Percentiles rank a stretch among this genome's conserved stretches.
These are phyloP conservation scores for Entamoeba dispar DNA, from an alignment of 208 protist species.

Conservation along the genomic window DNA sequence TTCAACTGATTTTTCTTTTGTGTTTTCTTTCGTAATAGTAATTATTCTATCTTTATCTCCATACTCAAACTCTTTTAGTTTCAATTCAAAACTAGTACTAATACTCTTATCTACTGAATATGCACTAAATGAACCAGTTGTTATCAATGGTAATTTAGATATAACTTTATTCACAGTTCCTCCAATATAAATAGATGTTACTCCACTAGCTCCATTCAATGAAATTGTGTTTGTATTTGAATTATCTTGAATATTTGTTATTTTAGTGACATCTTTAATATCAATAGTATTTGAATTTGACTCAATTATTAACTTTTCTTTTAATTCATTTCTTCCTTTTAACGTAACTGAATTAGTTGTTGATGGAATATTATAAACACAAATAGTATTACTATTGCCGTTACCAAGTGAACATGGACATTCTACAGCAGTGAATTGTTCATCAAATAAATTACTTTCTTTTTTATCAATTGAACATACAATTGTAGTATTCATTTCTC, in stretches of 20 bases:
- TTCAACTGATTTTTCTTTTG: neutral
- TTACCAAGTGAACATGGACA: neutral
- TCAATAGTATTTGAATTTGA: neutral
- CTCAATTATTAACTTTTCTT: neutral
- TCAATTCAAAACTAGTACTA: no score
- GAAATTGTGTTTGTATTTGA: neutral
- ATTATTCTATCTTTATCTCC: no score
- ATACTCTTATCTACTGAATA: no score
- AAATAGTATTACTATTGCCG: neutral
- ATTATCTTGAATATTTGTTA: neutral
- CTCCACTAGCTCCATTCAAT: neutral
- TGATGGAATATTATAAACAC: neutral
- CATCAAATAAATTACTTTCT: neutral
- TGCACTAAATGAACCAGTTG: neutral
- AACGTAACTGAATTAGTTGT: neutral
- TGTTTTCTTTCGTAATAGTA: no score
- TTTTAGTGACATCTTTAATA: neutral
- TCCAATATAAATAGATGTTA: neutral
- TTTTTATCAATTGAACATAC: neutral
- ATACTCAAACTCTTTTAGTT: no score
- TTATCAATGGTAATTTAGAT: neutral
- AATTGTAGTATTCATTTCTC: no score
- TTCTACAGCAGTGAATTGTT: neutral
- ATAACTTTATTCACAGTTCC: neutral
- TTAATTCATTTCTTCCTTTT: neutral